Evolutionary conservation across 1,284 basidiomycete species (phyloP).

Genomic region (Caloboletus inedulis): DNA sequence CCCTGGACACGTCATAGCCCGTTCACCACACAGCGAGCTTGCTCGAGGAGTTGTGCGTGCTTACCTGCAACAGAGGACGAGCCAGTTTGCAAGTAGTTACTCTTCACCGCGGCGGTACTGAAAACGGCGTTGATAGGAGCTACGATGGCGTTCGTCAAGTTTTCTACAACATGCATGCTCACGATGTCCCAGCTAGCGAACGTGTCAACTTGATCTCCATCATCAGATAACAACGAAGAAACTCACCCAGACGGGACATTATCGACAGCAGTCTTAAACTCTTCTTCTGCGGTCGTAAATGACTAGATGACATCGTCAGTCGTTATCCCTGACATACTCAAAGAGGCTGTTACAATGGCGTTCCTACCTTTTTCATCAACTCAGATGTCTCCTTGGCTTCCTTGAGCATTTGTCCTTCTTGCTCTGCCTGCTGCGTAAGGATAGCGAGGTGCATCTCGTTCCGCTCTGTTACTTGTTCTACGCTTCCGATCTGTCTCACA

Average conservation of each 20-base stretch:
- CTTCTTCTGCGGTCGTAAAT: slow-evolving; percentile 10
- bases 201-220: not conserved
- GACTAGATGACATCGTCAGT: slow-evolving; percentile 7
- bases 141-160: slow-evolving; percentile 11
- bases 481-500: slow-evolving; percentile 6
- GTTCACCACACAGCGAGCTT: not conserved
- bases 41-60: not conserved
- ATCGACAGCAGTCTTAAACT: slow-evolving; percentile 15
- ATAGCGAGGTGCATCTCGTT: slow-evolving; percentile 15
- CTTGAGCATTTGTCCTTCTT: slow-evolving; percentile 10
- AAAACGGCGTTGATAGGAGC: slow-evolving; percentile 15
- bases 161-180: slow-evolving; percentile 17
- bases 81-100: slow-evolving; percentile 15
- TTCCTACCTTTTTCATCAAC: slow-evolving; percentile 17
- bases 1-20: not conserved
- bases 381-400: slow-evolving; percentile 17
- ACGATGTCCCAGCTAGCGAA: slow-evolving; percentile 13
- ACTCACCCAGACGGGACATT: slow-evolving; percentile 15
- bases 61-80: not conserved
- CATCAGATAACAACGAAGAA: not conserved
- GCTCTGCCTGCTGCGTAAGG: slow-evolving; percentile 8
- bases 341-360: not conserved
- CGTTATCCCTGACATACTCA: not conserved
- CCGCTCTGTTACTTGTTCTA: slow-evolving; percentile 8
- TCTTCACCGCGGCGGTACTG: slow-evolving; percentile 5